phyloP scores from a whole-genome alignment of 1,284 basidiomycete species.

The Fomitopsis palustris region DNA sequence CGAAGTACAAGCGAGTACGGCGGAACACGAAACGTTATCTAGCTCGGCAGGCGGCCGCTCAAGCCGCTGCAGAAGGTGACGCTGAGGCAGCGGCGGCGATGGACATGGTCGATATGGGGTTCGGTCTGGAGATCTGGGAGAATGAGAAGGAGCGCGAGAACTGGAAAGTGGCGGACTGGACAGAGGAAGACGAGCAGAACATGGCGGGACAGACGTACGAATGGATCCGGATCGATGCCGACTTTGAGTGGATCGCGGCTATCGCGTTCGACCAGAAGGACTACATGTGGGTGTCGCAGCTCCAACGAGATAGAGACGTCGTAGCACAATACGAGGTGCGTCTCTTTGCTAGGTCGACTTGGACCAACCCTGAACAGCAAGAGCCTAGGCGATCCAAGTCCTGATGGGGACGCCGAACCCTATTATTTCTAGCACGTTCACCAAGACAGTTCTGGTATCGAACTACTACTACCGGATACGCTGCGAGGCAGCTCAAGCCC shows the following conservation, averaged over 20 bases:
- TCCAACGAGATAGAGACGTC: conserved; percentile 97
- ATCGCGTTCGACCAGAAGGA: conserved; percentile 95
- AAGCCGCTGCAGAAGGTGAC: conserved; percentile 89
- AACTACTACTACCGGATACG: conserved; percentile 98
- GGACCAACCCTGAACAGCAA: conserved; percentile 2
- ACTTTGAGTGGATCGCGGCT: conserved; percentile 96
- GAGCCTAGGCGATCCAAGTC: conserved; percentile 75
- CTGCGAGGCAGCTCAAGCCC: conserved; percentile 88
- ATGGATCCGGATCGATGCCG: conserved; percentile 99
- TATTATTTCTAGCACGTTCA: conserved; percentile 90
- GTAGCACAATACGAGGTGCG: conserved; percentile 93
- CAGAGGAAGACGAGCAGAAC: conserved; percentile 89
- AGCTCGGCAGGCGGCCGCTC: conserved; percentile 90
- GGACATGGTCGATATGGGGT: conserved; percentile 92
- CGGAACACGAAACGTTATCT: conserved; percentile 94
- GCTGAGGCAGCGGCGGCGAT: conserved; percentile 90
- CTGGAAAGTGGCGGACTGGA: conserved; percentile 98
- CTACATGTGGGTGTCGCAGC: conserved; percentile 98
- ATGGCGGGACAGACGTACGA: conserved; percentile 97
- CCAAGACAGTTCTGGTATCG: conserved; percentile 89
- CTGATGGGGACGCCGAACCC: conserved; percentile 81
- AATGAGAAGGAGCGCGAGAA: conserved; percentile 88
- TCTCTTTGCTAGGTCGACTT: conserved; percentile 8
- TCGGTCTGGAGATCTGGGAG: conserved; percentile 96
- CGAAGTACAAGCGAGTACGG: conserved; percentile 98